phyloP scores from a whole-genome alignment of 2,329 filamentous ascomycete species.

The Elsinoe fawcettii region DNA sequence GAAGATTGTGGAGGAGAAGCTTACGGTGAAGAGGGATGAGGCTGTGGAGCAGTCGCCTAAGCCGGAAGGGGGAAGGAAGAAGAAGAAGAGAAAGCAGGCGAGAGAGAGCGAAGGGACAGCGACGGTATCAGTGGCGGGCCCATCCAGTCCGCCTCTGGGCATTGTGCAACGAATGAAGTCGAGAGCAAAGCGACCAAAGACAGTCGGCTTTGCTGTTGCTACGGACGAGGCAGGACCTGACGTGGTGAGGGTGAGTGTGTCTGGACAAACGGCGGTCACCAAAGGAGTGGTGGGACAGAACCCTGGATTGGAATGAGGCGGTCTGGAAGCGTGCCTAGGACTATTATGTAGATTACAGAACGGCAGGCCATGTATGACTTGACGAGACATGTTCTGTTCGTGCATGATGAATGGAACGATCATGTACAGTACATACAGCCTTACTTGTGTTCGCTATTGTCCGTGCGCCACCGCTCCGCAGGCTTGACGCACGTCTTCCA shows the following conservation, averaged over 20 bases:
- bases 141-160: neutral
- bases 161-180: neutral
- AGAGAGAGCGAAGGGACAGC: neutral
- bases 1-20: neutral
- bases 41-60: neutral
- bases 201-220: constrained; percentile 22
- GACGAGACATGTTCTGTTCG: no score
- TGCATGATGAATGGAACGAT: no score
- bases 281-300: neutral
- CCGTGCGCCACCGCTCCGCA: no score
- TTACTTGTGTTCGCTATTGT: no score
- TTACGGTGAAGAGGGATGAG: neutral
- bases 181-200: constrained; percentile 33
- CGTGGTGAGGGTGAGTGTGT: neutral
- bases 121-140: neutral
- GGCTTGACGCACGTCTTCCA: no score
- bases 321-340: no score
- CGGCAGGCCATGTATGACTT: neutral
- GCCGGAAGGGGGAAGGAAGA: neutral
- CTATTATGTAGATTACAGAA: no score
- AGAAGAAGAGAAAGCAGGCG: neutral
- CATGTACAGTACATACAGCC: no score
- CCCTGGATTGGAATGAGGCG: neutral
- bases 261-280: neutral
- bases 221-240: neutral